Base-by-base conservation (phyloP, 345 rosid genomes). In the Noccaea bulbosa region DNA sequence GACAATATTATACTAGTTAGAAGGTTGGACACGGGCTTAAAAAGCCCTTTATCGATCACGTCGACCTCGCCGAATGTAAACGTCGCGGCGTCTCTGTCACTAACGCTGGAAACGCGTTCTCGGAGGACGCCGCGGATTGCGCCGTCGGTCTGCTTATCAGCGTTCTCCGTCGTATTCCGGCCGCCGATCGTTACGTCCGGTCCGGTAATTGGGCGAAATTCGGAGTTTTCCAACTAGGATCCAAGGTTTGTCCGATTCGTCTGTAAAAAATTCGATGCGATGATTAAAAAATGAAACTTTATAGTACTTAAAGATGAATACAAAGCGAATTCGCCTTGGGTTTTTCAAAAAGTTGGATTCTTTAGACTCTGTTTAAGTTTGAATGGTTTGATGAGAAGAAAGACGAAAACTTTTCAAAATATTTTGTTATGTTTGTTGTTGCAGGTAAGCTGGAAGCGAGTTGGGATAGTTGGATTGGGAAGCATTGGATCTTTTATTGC, bases 111-210 rank as follows among this genome's bases (percentile, higher is more conserved):
- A 60, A 62, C 4, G 59, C 81, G 4, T 83, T 66, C 34, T 77
- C 92, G 1, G 85, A 77, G 10, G 87, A 86, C 33, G 83, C 62
- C 0, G 91, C 96, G 0, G 97, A 86, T 73, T 53, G 50, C 49
- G 88, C 92, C 1, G 85, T 88, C 4, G 87, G 86, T 1, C 22
- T 90, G 81, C 73, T 86, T 45, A 69, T 86, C 1, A 86, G 82
- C 22, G 83, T 88, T 12, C 60, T 84, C 65, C 77, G 92, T 62
- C 84, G 77, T 49, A 72, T 86, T 24, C 79, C 92, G 3, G 83
- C 84, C 11, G 72, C 81, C n/a, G 81, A 88, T 71, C 78, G 85
- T 11, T 81, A 45, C 48, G 79, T 85, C 3, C 78, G 79, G 59
- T 67, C 41, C 1, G 79, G 91, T 59, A 57, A 55, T 15, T 82